These are phyloP conservation scores for Acarospora socialis DNA, from an alignment of 2,329 filamentous ascomycete genomes.

Conservation along the genomic window DNA sequence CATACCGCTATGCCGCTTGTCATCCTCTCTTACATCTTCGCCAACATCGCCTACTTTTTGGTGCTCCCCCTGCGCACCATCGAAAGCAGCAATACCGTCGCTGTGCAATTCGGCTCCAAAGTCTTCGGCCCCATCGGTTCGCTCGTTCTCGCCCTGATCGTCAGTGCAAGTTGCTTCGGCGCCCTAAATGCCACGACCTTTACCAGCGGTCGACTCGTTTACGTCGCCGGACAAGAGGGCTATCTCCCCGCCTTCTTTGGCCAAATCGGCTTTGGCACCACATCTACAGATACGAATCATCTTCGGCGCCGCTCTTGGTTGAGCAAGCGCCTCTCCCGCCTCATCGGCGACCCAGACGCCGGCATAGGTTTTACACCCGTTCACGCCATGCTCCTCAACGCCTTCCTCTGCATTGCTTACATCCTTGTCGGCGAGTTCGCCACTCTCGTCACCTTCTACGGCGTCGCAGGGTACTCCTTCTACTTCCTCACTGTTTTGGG, in stretches of 20 bases:
- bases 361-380: slow-evolving; percentile 90
- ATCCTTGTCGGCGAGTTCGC: slow-evolving; percentile 78
- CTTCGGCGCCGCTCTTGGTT: slow-evolving; percentile 37
- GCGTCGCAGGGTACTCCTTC: slow-evolving; percentile 91
- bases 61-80: slow-evolving; percentile 71
- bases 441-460: slow-evolving; percentile 91
- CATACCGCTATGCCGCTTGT: slow-evolving; percentile 94
- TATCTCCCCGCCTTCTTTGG: slow-evolving; percentile 78
- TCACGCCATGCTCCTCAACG: slow-evolving; percentile 76
- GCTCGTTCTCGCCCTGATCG: slow-evolving; percentile 72
- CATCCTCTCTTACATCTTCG: slow-evolving; percentile 76
- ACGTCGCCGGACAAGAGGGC: slow-evolving; percentile 87
- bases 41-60: slow-evolving; percentile 87
- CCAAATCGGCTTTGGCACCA: slow-evolving; percentile 54
- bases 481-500: slow-evolving; percentile 94
- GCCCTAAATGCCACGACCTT: slow-evolving; percentile 91
- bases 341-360: slow-evolving; percentile 61
- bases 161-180: slow-evolving; percentile 84
- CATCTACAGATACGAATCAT: slow-evolving; percentile 11
- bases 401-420: slow-evolving; percentile 57
- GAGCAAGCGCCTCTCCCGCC: slow-evolving; percentile 42
- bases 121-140: slow-evolving; percentile 78
- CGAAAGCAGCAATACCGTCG: slow-evolving; percentile 85
- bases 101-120: slow-evolving; percentile 78
- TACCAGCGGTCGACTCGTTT: slow-evolving; percentile 80